Base-by-base conservation (phyloP, 805 yeast genomes). In the Lachancea fermentati region DNA sequence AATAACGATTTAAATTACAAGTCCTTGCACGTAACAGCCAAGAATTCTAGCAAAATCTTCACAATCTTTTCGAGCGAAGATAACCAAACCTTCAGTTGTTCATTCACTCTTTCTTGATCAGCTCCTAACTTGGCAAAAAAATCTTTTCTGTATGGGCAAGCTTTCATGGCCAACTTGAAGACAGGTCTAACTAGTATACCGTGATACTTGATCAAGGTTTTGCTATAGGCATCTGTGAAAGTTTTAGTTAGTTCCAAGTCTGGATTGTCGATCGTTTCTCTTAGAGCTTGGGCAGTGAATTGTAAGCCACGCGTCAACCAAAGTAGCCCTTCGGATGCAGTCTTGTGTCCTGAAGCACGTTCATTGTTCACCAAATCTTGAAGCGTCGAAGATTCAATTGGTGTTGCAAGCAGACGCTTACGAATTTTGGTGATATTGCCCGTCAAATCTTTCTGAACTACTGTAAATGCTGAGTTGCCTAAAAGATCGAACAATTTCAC, bases 91-190 rank as follows among this genome's bases (percentile, higher is more conserved):
- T 60, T 66, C 55, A 88, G 70, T 65, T 87, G 88, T 46, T 65
- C 69, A 29, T 63, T 52, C 16, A 88, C 95, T 57, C 73, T 75
- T 25, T 67, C 80, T 60, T 79, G 82, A 60, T 82, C 87, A 16
- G 72, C 72, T 42, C 96, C 96, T 52, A 87, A 74, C 68, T 86
- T 87, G 44, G 63, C 80, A 56, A 85, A 87, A 59, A 87, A 85
- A 57, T 79, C 95, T 60, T 76, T 78, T 69, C 95, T 78, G 66
- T 85, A 88, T 9, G 96, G 96, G 64, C 95, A 85, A 2, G 95
- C 94, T 64, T 84, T 85, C 96, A 87, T 88, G 36, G 96, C 96
- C 60, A 88, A 72, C 67, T 85, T 85, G 76, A 87, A 87, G 39
- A 88, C 78, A 19, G 95, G 95, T 57, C 81, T 83, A 47, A 87